Conservation (phyloP, 371 early-diverging fungal species). For the Entomophthora muscae region DNA sequence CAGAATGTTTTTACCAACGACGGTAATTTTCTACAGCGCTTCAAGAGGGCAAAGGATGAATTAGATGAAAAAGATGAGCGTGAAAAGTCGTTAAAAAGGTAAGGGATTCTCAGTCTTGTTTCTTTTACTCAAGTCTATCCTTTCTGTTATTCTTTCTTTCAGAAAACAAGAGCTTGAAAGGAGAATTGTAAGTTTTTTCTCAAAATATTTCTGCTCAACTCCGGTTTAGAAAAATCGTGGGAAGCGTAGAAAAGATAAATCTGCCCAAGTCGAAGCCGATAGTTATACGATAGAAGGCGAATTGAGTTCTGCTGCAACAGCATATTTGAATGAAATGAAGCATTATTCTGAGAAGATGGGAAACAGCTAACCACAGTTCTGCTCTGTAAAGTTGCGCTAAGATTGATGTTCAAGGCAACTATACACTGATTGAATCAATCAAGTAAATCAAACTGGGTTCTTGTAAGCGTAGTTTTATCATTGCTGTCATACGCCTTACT, state of each 20-base stretch:
- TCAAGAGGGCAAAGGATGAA: background rate
- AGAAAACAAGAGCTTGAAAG: background rate
- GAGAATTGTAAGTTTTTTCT: background rate
- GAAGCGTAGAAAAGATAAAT: background rate
- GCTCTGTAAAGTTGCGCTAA: no score
- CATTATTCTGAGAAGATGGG: background rate
- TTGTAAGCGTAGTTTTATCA: no score
- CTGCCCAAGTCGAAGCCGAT: background rate
- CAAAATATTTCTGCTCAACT: background rate
- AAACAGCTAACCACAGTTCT: no score
- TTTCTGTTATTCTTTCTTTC: background rate
- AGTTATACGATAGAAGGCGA: background rate
- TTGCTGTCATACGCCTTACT: no score
- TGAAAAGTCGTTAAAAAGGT: background rate
- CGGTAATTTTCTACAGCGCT: background rate
- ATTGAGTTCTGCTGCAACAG: background rate
- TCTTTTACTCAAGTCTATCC: background rate
- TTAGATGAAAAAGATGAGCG: background rate
- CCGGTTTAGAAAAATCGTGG: background rate
- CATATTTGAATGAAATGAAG: background rate
- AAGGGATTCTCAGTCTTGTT: background rate
- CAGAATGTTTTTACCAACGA: background rate
- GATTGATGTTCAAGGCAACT: no score
- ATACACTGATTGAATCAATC: no score
- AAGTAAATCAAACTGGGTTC: no score